Conservation (phyloP, 2,329 filamentous ascomycete species). For the Macrophomina pseudophaseolina region DNA sequence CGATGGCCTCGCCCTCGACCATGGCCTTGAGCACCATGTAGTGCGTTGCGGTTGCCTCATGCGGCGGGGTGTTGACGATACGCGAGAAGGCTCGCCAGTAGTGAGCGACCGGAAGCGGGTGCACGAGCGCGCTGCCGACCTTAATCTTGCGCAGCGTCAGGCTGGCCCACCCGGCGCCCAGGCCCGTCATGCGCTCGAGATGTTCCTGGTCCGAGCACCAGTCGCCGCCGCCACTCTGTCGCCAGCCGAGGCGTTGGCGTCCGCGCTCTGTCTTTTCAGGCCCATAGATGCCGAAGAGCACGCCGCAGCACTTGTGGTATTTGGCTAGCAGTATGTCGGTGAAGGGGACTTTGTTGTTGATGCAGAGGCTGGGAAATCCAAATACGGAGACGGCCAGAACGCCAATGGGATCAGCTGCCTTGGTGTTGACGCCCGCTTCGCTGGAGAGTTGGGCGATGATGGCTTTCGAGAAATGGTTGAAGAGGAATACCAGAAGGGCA, state of each 20-base stretch:
- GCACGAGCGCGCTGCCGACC: constrained; percentile 54
- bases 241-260: constrained; percentile 40
- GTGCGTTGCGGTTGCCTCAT: constrained; percentile 54
- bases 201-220: constrained; percentile 76
- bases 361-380: constrained; percentile 10
- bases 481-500: constrained; percentile 65
- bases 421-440: constrained; percentile 46
- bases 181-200: constrained; percentile 79
- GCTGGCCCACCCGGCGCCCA: constrained; percentile 83
- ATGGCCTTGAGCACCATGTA: constrained; percentile 58
- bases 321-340: constrained; percentile 89
- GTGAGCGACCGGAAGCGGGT: constrained; percentile 70
- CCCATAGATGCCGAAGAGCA: constrained; percentile 82
- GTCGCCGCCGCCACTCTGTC: constrained; percentile 34
- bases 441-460: constrained; percentile 66
- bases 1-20: constrained; percentile 65
- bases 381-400: constrained; percentile 58
- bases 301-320: constrained; percentile 78
- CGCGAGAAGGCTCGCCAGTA: constrained; percentile 82
- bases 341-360: constrained; percentile 61
- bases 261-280: constrained; percentile 67
- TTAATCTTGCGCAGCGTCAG: constrained; percentile 74
- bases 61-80: constrained; percentile 75
- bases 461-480: constrained; percentile 77
- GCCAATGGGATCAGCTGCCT: constrained; percentile 74